Percentiles rank a stretch among this genome's conserved stretches.
Conservation (phyloP, 345 rosid species). For the Mallotus nudiflorus region DNA sequence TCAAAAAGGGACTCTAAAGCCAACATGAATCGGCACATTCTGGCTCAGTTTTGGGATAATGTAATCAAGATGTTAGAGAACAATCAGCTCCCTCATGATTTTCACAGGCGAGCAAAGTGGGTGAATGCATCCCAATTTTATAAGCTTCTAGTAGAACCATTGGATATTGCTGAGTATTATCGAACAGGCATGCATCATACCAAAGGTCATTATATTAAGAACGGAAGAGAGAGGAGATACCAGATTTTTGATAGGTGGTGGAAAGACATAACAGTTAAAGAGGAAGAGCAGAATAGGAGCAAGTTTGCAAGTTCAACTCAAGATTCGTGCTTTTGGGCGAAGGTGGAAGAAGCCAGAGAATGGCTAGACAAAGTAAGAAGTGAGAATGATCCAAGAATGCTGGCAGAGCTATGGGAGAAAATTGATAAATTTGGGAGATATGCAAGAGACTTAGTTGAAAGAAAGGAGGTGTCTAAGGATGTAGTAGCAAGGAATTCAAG, state of each 20-base stretch:
- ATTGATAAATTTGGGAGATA: slow-evolving; percentile 39
- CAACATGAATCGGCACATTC: slow-evolving; percentile 60
- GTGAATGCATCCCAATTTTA: slow-evolving; percentile 62
- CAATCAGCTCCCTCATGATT: slow-evolving; percentile 68
- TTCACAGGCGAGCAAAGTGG: slow-evolving; percentile 56
- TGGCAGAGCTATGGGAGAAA: slow-evolving; percentile 29
- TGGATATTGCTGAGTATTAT: slow-evolving; percentile 74
- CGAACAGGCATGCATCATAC: slow-evolving; percentile 23
- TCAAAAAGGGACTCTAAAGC: slow-evolving; percentile 49
- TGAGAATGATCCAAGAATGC: slow-evolving; percentile 34
- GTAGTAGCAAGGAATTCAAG: slow-evolving; percentile 67
- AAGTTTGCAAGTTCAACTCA: slow-evolving; percentile 62
- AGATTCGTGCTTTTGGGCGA: slow-evolving; percentile 89
- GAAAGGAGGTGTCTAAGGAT: slow-evolving; percentile 67
- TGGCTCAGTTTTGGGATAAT: slow-evolving; percentile 63
- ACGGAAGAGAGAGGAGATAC: slow-evolving; percentile 73
- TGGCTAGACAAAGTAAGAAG: slow-evolving; percentile 40
- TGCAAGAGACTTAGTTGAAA: slow-evolving; percentile 39
- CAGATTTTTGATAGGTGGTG: slow-evolving; percentile 69
- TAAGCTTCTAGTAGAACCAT: slow-evolving; percentile 68
- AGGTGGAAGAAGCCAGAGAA: slow-evolving; percentile 73
- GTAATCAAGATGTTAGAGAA: slow-evolving; percentile 62
- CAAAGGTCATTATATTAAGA: slow-evolving; percentile 49
- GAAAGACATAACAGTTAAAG: slow-evolving; percentile 19
- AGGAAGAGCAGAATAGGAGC: slow-evolving; percentile 40